A percentile compares a stretch with the other conserved stretches of the same genome.
Evolutionary conservation across 208 protist genomes (phyloP).

Genomic region (Trypanosoma rangeli): DNA sequence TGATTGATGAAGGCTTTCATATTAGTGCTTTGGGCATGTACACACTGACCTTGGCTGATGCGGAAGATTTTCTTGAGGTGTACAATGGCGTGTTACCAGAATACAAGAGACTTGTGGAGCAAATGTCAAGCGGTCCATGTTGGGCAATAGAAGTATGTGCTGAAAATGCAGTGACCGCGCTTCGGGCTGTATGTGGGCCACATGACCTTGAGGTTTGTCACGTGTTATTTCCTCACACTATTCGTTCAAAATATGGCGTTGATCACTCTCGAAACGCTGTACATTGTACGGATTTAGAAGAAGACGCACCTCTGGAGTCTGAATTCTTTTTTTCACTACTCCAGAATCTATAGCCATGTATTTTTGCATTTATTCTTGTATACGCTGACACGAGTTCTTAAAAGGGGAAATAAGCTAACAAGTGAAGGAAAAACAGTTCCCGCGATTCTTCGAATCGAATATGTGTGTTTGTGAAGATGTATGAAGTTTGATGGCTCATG

Average conservation of each 20-base stretch:
- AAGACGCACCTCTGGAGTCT: slow-evolving; percentile 95
- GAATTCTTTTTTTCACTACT: slow-evolving; percentile 93
- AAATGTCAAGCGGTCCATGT: slow-evolving; percentile 88
- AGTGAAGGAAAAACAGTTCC: neutral
- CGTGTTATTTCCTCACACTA: slow-evolving; percentile 90
- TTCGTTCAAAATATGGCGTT: slow-evolving; percentile 90
- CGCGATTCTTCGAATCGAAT: neutral
- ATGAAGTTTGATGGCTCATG: neutral
- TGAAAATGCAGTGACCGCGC: slow-evolving; percentile 78
- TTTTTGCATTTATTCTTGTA: slow-evolving; percentile 1
- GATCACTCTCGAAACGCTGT: slow-evolving; percentile 90
- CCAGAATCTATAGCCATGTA: slow-evolving; percentile 44
- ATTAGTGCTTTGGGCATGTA: slow-evolving; percentile 92
- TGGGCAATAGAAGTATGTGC: slow-evolving; percentile 89
- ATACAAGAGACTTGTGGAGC: slow-evolving; percentile 91
- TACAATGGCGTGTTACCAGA: slow-evolving; percentile 96
- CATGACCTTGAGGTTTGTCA: slow-evolving; percentile 91
- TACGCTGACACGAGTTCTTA: neutral
- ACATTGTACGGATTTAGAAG: slow-evolving; percentile 96
- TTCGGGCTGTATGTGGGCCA: slow-evolving; percentile 89
- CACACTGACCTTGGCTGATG: slow-evolving; percentile 83
- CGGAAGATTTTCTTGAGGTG: slow-evolving; percentile 97
- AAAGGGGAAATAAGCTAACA: neutral
- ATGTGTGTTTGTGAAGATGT: neutral
- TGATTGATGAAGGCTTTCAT: slow-evolving; percentile 92